Conservation (phyloP, 257 asterid genomes). For the Anisodus tanguticus region DNA sequence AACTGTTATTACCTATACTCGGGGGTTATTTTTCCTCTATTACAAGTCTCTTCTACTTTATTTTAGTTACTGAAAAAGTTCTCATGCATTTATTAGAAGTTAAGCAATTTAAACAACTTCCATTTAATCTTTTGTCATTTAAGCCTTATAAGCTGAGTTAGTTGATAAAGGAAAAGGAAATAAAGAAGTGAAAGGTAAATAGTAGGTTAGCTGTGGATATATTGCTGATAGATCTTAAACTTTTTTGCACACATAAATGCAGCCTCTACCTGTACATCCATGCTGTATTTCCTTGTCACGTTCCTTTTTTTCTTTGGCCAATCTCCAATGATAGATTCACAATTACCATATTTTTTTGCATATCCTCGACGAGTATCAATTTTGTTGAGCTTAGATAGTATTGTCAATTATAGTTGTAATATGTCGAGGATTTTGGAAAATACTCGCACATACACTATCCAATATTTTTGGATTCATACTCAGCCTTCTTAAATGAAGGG, state of each 20-base stretch:
- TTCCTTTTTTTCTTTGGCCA: background rate
- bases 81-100: constrained; percentile 4
- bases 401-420: background rate
- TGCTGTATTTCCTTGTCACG: background rate
- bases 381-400: background rate
- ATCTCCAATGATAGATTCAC: background rate
- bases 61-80: background rate
- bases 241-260: background rate
- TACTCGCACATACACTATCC: background rate
- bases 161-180: constrained; percentile 14
- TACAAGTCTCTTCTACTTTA: background rate
- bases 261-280: constrained; percentile 3
- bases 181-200: background rate
- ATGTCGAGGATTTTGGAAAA: background rate
- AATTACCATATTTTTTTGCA: background rate
- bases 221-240: constrained; percentile 7
- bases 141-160: background rate
- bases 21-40: background rate
- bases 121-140: background rate
- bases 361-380: background rate
- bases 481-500: background rate
- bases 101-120: background rate
- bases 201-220: background rate
- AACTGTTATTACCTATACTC: background rate
- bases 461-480: background rate